Evolutionary conservation across 2,329 filamentous ascomycete genomes (phyloP).

Genomic region (Xylogone sp.): DNA sequence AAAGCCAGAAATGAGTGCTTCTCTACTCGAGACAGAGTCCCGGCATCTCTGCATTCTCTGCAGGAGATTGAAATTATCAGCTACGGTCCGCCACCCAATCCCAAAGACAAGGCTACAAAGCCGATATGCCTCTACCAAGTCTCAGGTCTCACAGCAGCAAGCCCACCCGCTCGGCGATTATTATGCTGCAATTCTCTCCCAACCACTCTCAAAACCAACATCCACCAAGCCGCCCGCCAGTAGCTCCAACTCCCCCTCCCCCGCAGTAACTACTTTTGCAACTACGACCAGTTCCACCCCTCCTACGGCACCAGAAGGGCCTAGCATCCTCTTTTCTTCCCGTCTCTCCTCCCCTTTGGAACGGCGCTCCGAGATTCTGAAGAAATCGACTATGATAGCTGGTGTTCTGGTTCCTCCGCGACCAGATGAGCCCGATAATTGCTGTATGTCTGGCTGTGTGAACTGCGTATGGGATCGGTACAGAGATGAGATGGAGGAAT

Average conservation of each 20-base stretch:
- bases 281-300: conserved; percentile 4
- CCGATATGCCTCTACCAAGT: conserved; percentile 7
- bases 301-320: conserved; percentile 30
- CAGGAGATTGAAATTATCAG: conserved; percentile 12
- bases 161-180: conserved; percentile 51
- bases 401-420: conserved; percentile 79
- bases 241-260: conserved; percentile 5
- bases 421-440: conserved; percentile 91
- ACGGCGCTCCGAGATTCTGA: conserved; percentile 54
- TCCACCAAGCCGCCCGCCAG: conserved; percentile 2
- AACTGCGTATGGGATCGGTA: conserved; percentile 96
- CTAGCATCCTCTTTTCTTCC: conserved; percentile 77
- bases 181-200: conserved; percentile 52
- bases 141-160: conserved; percentile 20
- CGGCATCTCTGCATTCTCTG: neutral
- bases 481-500: conserved; percentile 88
- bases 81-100: conserved; percentile 4
- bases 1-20: neutral
- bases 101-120: conserved; percentile 1
- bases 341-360: conserved; percentile 71
- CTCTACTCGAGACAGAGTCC: neutral
- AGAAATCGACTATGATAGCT: conserved; percentile 62
- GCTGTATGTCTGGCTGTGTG: conserved; percentile 98
- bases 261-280: conserved; percentile 4
- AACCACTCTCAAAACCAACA: conserved; percentile 2